Conservation (phyloP, 1,284 basidiomycete genomes). For the Melampsora larici-populina region DNA sequence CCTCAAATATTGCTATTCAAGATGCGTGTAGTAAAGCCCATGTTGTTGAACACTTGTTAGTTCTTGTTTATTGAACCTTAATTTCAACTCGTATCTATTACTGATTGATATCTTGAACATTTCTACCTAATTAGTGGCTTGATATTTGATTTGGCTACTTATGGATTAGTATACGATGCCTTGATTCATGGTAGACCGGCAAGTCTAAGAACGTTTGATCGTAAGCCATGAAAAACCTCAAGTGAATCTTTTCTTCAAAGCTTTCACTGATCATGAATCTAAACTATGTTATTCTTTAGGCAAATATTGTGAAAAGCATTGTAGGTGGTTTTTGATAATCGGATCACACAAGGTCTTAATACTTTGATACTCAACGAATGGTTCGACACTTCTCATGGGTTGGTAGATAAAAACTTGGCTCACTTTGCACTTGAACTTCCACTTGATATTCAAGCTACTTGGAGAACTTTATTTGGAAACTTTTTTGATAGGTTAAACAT, state of each 20-base stretch:
- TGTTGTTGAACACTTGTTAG: constrained; percentile 8
- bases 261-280: not conserved
- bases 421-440: not conserved
- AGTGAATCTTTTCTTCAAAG: not conserved
- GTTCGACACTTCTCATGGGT: too few relatives aligned
- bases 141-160: constrained; percentile 12
- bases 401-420: not conserved
- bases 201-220: constrained; percentile 8
- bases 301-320: not conserved
- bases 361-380: too few relatives aligned
- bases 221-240: constrained; percentile 18
- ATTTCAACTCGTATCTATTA: not conserved
- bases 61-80: not conserved
- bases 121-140: not conserved
- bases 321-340: not conserved
- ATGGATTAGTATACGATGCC: constrained; percentile 30
- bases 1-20: constrained; percentile 14
- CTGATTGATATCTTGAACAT: not conserved
- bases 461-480: not conserved
- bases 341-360: not conserved
- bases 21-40: not conserved
- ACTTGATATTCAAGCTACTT: constrained; percentile 1
- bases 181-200: constrained; percentile 30
- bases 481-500: not conserved
- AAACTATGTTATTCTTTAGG: not conserved